Conservation (phyloP, 2,329 filamentous ascomycete genomes). For the Epicoccum sorghinum region DNA sequence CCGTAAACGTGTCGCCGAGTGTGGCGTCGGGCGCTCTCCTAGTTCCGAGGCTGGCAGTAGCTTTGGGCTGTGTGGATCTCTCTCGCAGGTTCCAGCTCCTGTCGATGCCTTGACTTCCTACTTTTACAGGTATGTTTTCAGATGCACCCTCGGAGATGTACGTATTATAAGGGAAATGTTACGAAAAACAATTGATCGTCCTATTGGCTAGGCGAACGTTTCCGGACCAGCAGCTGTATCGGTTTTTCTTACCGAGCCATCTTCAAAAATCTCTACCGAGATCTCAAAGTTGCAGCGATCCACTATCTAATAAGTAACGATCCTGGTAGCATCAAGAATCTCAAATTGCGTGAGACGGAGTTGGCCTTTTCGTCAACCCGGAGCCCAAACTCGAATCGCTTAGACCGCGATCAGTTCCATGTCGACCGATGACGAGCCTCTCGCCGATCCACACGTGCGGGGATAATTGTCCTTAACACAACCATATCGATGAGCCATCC, state of each 20-base stretch:
- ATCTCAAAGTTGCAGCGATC: conserved; percentile 7
- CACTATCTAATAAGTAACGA: conserved; percentile 1
- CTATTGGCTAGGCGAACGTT: conserved; percentile 17
- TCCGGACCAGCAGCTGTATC: conserved; percentile 10
- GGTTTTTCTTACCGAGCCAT: conserved; percentile 17
- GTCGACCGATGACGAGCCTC: conserved; percentile 9
- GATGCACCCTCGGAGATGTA: background rate
- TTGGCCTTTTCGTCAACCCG: background rate
- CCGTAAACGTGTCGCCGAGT: too few species aligned
- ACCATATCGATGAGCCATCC: conserved; percentile 24
- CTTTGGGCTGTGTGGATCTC: background rate
- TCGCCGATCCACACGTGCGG: conserved; percentile 15
- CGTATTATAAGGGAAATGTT: background rate
- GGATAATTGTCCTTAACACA: background rate
- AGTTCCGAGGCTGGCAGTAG: background rate
- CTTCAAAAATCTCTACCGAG: conserved; percentile 10
- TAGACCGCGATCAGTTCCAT: background rate
- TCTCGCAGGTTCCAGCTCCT: conserved; percentile 2
- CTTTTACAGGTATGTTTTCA: background rate
- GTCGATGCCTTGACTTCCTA: background rate
- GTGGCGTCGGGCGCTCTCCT: background rate
- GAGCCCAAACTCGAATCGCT: background rate
- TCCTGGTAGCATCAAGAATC: background rate
- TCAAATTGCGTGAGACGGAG: background rate
- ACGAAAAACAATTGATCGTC: background rate